Evolutionary conservation across 495 filamentous ascomycete species (phyloP).

Genomic region (Rhypophila decipiens): DNA sequence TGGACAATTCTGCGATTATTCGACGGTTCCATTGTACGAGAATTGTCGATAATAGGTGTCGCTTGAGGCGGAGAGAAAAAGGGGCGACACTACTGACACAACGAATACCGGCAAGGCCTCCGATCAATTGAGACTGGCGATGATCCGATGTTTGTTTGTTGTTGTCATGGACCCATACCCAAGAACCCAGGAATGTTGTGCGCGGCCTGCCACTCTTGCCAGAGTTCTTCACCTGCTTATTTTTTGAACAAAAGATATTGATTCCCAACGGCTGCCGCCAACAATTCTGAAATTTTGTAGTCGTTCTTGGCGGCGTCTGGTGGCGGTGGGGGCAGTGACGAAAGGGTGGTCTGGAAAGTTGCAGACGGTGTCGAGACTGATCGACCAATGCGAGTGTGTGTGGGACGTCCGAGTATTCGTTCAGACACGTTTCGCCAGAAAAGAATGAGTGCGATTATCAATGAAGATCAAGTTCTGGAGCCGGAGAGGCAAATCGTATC

Average conservation of each 20-base stretch:
- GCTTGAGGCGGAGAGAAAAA: neutral
- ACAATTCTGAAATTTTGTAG: conserved; percentile 1
- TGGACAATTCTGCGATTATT: conserved; percentile 22
- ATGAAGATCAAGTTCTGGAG: conserved; percentile 1
- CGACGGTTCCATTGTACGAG: conserved; percentile 4
- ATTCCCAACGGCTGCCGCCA: too few species aligned
- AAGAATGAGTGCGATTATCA: neutral
- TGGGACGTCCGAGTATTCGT: conserved; percentile 1
- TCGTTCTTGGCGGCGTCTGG: conserved; percentile 3
- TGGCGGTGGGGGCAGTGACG: conserved; percentile 5
- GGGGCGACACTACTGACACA: neutral
- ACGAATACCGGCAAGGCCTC: neutral
- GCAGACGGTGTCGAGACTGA: neutral
- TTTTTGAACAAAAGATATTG: too few species aligned
- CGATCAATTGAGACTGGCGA: conserved; percentile 5
- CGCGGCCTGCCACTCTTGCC: too few species aligned
- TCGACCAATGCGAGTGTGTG: conserved; percentile 1
- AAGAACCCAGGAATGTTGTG: too few species aligned
- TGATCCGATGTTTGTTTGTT: neutral
- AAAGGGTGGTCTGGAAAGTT: neutral
- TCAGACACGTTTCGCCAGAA: neutral
- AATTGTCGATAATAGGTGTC: neutral
- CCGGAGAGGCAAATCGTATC: conserved; percentile 3
- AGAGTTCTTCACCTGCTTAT: too few species aligned
- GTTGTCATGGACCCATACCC: conserved; percentile 9